Evolutionary conservation across 345 rosid genomes (phyloP).

Genomic region (Citrus australasica): DNA sequence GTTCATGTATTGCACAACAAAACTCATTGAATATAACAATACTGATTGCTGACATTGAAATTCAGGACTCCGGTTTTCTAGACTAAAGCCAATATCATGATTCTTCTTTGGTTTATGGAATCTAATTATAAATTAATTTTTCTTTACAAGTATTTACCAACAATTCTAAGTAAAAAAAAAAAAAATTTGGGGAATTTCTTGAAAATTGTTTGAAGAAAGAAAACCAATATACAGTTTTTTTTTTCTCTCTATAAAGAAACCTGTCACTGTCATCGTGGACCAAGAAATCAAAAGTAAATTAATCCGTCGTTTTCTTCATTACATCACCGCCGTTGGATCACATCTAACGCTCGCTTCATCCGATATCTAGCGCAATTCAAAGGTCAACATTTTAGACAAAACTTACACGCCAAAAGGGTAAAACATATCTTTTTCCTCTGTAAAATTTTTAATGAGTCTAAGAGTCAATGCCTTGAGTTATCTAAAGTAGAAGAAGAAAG

Average conservation of each 20-base stretch:
- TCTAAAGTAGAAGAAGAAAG: neutral
- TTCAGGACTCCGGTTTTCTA: neutral
- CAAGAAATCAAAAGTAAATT: neutral
- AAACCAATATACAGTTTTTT: no score
- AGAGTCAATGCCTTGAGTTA: constrained; percentile 19
- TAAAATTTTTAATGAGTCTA: neutral
- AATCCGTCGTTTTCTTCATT: neutral
- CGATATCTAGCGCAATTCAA: neutral
- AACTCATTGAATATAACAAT: neutral
- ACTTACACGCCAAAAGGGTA: neutral
- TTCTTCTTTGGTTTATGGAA: neutral
- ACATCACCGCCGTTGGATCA: constrained; percentile 2
- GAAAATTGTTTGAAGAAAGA: no score
- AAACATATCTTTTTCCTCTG: neutral
- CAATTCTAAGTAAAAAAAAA: neutral
- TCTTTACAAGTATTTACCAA: neutral
- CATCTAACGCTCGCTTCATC: neutral
- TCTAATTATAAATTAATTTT: neutral
- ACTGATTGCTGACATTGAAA: neutral
- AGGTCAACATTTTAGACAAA: neutral
- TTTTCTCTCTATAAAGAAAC: neutral
- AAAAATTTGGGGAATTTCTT: no score
- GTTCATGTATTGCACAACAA: no score
- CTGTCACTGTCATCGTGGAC: neutral
- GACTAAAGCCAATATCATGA: neutral